A percentile compares a stretch with the other conserved stretches of the same genome.
These are phyloP conservation scores for Aspergillus sojae DNA, from an alignment of 2,329 filamentous ascomycete genomes.

Conservation along the genomic window DNA sequence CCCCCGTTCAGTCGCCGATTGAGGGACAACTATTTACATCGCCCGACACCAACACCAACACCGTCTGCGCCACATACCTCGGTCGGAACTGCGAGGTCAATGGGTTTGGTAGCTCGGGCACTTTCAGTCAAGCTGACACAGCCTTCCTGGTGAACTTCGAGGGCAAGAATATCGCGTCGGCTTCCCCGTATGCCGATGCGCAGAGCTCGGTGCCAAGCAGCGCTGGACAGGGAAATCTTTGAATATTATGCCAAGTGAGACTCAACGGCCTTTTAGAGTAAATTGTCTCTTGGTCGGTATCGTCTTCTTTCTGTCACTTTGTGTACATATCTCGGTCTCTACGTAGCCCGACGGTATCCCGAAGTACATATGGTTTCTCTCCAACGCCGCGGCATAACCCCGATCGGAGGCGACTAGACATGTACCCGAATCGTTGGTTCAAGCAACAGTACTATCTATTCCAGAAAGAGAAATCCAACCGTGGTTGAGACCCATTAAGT, in stretches of 20 bases:
- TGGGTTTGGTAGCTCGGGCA: constrained; percentile 43
- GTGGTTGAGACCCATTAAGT: too few relatives aligned
- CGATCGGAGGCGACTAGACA: too few relatives aligned
- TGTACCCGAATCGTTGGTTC: too few relatives aligned
- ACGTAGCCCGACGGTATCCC: too few relatives aligned
- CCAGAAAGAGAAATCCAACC: too few relatives aligned
- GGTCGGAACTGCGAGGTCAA: constrained; percentile 58
- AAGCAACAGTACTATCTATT: too few relatives aligned
- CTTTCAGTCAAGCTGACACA: constrained; percentile 45
- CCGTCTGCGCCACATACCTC: constrained; percentile 48
- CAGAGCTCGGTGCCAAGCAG: constrained; percentile 36
- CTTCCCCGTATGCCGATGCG: constrained; percentile 41
- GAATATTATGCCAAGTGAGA: accelerated
- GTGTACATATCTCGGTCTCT: too few relatives aligned
- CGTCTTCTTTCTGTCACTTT: too few relatives aligned
- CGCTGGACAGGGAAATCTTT: constrained; percentile 52
- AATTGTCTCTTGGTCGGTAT: too few relatives aligned
- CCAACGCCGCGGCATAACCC: too few relatives aligned
- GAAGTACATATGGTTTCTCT: too few relatives aligned
- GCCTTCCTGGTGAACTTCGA: constrained; percentile 54
- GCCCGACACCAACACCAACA: constrained; percentile 39
- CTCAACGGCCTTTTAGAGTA: too few relatives aligned
- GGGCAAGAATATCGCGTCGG: constrained; percentile 56
- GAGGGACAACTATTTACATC: constrained; percentile 45
- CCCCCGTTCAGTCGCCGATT: constrained; percentile 42